These are phyloP conservation scores for Rhizomucor pusillus DNA, from an alignment of 371 early-diverging fungal genomes.

Conservation along the genomic window DNA sequence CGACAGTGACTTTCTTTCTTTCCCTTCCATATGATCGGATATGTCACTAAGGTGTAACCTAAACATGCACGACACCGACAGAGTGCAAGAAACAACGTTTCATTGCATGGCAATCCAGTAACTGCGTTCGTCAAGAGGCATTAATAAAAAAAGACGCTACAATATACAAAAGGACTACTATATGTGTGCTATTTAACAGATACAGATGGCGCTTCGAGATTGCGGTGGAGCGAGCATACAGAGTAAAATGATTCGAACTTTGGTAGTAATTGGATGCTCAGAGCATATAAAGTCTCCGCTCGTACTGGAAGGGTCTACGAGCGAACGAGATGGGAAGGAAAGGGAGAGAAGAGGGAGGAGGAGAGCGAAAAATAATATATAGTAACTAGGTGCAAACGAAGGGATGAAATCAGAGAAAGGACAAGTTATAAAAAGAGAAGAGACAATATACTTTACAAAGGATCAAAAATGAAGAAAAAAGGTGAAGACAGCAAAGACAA, in stretches of 20 bases:
- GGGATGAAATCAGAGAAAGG: background rate
- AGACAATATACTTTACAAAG: background rate
- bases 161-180: too few species aligned
- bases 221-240: too few species aligned
- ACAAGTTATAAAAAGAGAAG: background rate
- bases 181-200: too few species aligned
- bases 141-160: too few species aligned
- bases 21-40: background rate
- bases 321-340: background rate
- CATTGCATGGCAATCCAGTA: slow-evolving; percentile 10
- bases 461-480: background rate
- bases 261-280: too few species aligned
- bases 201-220: too few species aligned
- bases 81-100: background rate
- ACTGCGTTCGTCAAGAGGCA: too few species aligned
- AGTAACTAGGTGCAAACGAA: background rate
- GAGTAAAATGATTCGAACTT: too few species aligned
- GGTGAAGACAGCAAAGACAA: background rate
- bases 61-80: too few species aligned
- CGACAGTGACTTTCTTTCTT: background rate
- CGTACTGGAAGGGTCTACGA: too few species aligned
- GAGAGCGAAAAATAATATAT: background rate
- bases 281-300: too few species aligned
- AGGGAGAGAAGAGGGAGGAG: background rate
- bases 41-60: too few species aligned